Evolutionary conservation across 2,329 filamentous ascomycete species (phyloP).

Genomic region (Aureobasidium sp.): DNA sequence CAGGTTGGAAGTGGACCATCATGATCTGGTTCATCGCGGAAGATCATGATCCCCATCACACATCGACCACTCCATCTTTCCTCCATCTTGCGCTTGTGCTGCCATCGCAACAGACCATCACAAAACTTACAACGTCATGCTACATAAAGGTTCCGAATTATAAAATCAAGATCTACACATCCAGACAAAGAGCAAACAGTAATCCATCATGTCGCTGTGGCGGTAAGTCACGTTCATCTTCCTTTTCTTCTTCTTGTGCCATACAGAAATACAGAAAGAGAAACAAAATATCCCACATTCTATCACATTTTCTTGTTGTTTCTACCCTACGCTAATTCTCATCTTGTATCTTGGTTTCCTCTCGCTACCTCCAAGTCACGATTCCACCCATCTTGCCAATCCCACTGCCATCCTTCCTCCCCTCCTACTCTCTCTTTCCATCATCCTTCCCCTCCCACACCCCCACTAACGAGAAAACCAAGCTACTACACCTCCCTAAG

Average conservation of each 20-base stretch:
- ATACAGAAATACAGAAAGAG: neutral
- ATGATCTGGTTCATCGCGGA: neutral
- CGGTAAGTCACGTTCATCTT: neutral
- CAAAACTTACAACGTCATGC: neutral
- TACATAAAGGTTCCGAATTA: neutral
- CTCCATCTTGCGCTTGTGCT: neutral
- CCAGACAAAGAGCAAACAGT: neutral
- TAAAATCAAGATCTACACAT: neutral
- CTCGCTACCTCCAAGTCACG: too few relatives aligned
- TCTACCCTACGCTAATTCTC: neutral
- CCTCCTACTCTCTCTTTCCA: neutral
- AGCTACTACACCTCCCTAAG: conserved; percentile 58
- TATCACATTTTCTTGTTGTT: neutral
- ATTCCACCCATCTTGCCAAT: too few relatives aligned
- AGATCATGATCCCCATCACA: neutral
- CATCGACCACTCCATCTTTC: neutral
- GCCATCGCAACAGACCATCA: neutral
- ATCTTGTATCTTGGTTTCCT: neutral
- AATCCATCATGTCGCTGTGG: neutral
- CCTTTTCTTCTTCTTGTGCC: too few relatives aligned
- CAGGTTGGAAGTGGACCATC: neutral
- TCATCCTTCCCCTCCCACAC: too few relatives aligned
- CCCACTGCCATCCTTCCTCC: neutral
- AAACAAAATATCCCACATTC: too few relatives aligned
- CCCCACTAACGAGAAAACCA: neutral